Evolutionary conservation across 1,139 yeast genomes (phyloP), one percentile per base, ranked within the genome.

Genomic region (Blastobotrys persicus): DNA sequence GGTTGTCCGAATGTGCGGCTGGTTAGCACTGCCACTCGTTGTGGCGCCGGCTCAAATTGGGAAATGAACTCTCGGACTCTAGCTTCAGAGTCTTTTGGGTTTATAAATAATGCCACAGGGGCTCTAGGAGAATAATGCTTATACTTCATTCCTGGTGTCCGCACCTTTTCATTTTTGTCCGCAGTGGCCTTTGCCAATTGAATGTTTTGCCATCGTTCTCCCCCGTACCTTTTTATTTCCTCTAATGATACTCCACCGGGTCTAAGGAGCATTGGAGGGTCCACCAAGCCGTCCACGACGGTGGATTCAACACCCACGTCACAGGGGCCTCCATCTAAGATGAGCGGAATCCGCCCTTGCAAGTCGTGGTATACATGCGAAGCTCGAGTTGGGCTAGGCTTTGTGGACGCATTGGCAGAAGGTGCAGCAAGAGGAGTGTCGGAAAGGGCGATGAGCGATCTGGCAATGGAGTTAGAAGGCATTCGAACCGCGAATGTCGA

Each of bases 101-200:
- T 76, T 11, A 75, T 69, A 55, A 88, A 81, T n/a, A 91, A 67
- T 0, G 86, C 74, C 4, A 92, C 97, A 52, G 78, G 80, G 0
- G 97, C 96, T 2, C 78, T 77, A 1, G 98, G 98, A 0, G 97
- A 87, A 67, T 92, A 92, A 66, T 92, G 98, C 59, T 88, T 82
- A 65, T 92, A 92, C 64, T 92, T 92, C 98, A 92, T 92, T 0
- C 98, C 98, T 0, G 98, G 98, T 0, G 98, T 92, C 58, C 86
- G 78, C 0, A 91, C 98, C 0, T 82, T 75, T 60, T 86, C 96
- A 46, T 75, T 67, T 18, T 75, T 60, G 6, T 78, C 83, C 0
- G 91, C 88, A 0, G 80, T 78, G 54, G 80, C 78, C 57, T 80
- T 82, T 1, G 88, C 94, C 3, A 85, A 70, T 1, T 78, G 67